Percentiles rank a stretch among this genome's conserved stretches.
Evolutionary conservation across 2,329 filamentous ascomycete species (phyloP).

Genomic region (Exophiala sideris): DNA sequence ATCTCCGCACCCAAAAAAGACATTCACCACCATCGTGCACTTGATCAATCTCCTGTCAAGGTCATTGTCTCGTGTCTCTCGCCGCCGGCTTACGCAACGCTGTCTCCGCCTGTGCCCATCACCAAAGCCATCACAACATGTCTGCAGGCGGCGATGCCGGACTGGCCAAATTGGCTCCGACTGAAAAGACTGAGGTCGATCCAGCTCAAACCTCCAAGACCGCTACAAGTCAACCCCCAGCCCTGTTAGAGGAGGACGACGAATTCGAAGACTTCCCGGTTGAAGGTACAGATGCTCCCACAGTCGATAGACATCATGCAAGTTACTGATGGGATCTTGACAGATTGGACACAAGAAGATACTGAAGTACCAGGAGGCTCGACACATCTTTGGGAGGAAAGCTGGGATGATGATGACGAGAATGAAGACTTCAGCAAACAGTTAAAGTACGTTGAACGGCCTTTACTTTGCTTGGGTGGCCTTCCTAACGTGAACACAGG

Average conservation of each 20-base stretch:
- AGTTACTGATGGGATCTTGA: slow-evolving; percentile 1
- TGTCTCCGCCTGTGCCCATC: too few relatives aligned
- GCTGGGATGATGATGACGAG: slow-evolving; percentile 98
- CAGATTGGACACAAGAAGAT: slow-evolving; percentile 92
- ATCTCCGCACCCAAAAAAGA: too few relatives aligned
- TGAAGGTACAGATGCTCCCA: slow-evolving; percentile 62
- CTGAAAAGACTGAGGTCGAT: slow-evolving; percentile 35
- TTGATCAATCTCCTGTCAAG: too few relatives aligned
- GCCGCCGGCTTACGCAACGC: too few relatives aligned
- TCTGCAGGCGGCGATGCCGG: slow-evolving; percentile 22
- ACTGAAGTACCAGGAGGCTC: slow-evolving; percentile 61
- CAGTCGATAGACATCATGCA: too few relatives aligned
- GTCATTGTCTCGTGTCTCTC: too few relatives aligned
- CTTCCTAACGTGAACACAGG: slow-evolving; percentile 22
- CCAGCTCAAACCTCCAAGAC: slow-evolving; percentile 48
- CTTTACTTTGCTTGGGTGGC: background rate
- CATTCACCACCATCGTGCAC: too few relatives aligned
- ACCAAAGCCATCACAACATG: slow-evolving; percentile 9
- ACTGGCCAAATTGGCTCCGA: slow-evolving; percentile 23
- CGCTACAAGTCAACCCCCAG: slow-evolving; percentile 55
- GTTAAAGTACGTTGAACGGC: slow-evolving; percentile 66
- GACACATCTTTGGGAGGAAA: slow-evolving; percentile 96
- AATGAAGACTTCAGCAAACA: slow-evolving; percentile 94
- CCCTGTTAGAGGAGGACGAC: slow-evolving; percentile 89
- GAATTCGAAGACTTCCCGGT: slow-evolving; percentile 99